Base-by-base conservation (phyloP, 2,329 filamentous ascomycete species). In the Emergomyces pasteurianus region DNA sequence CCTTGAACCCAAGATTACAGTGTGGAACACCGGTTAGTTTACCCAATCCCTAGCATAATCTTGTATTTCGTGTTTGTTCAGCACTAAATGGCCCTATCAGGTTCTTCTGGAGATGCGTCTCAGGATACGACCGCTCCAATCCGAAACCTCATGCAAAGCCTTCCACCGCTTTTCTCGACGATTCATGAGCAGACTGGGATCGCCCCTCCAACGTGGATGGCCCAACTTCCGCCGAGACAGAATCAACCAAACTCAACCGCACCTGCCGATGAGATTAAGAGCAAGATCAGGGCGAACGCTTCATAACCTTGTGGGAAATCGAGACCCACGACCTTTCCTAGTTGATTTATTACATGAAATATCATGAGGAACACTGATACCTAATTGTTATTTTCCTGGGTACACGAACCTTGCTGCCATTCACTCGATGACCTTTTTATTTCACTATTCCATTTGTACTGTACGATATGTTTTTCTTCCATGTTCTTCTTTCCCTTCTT, bases 101-200 rank as follows among this genome's bases (percentile, higher is more conserved):
- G 74, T n/a, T 76, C 70, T 21, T 76, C 70, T 49, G 75, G 73
- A 31, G 73, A 73, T 47, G 72, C 74, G 49, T 63, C 66, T 36
- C 77, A 82, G 60, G 86, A 89, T 62, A 73, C 80, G 9, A 77
- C 80, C 28, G 83, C 82, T 1, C 81, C 87, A 3, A 86, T 94
- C 75, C 81, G 89, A 65, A 92, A 92, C 67, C 81, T 95, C 43
- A 92, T 94, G 77, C 90, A 94, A 79, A 88, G 86, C 71, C 78
- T 95, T 63, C 90, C 90, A 42, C 90, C 90, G 5, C 79, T 95
- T 23, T 86, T 95, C 77, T 85, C 82, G 10, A 95, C 90, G 0
- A 92, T 95, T 69, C 87, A 94, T 67, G 90, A 95, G 63, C 90
- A 95, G 78, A 95, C 90, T 0, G 90, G 90, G 0, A 91, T 95